A percentile compares a stretch with the other conserved stretches of the same genome.
These are phyloP conservation scores for Prunus yedoensis DNA, from an alignment of 331 rosid species.

Conservation along the genomic window DNA sequence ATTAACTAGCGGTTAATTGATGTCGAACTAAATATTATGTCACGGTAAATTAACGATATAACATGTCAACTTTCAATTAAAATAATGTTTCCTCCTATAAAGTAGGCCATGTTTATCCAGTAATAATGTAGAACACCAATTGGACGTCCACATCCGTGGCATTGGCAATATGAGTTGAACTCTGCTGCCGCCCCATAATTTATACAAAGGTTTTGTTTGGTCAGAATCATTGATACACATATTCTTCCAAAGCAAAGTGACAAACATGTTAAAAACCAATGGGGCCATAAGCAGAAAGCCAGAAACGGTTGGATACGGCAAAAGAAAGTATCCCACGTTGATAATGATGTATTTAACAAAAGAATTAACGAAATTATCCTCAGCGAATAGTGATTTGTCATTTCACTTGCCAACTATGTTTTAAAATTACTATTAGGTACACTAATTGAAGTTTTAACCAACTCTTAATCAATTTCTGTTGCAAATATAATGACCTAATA, in stretches of 20 bases:
- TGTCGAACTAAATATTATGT: too few species aligned
- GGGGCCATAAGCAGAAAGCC: not conserved
- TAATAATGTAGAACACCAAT: not conserved
- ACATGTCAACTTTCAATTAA: too few species aligned
- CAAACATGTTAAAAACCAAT: not conserved
- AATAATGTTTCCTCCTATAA: too few species aligned
- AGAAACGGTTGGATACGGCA: constrained; percentile 4
- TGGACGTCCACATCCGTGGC: not conserved
- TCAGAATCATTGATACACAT: not conserved
- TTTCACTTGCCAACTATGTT: constrained; percentile 16
- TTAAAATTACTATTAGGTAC: constrained; percentile 42
- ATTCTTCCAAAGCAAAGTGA: not conserved
- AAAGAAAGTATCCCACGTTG: not conserved
- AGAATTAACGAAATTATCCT: not conserved
- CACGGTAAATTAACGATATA: too few species aligned
- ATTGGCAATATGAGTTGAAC: not conserved
- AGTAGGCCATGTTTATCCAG: too few species aligned
- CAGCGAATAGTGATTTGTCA: not conserved
- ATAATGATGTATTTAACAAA: not conserved
- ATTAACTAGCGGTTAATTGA: too few species aligned
- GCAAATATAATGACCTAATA: not conserved
- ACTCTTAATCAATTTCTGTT: constrained; percentile 13
- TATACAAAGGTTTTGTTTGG: not conserved
- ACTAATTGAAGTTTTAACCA: constrained; percentile 45
- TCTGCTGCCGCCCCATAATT: constrained; percentile 4